Base-by-base conservation (phyloP, 148 eudicot genomes). In the Chenopodium formosanum region DNA sequence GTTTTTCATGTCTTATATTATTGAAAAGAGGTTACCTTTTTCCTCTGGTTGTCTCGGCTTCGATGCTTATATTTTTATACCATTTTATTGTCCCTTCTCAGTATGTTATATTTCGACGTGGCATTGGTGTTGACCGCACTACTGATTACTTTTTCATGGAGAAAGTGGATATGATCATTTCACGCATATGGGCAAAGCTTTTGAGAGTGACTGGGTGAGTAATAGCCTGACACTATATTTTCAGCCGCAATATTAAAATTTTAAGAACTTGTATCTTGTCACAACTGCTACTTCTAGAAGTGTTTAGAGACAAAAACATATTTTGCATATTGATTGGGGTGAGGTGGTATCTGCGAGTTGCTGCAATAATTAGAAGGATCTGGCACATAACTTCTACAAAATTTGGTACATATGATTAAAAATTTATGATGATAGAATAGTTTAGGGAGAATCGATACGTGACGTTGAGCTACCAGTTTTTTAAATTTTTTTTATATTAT, bases 71-170 rank as follows among this genome's bases (percentile, higher is more conserved):
- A 4, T 69, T 40, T 40, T 4, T 40, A 40, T 40, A 40, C 0
- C 7, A 9, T 10, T 52, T 2, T 56, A 2, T 78, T 66, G 8
- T 40, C 52, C 64, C 70, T 82, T 73, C 32, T 72, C 82, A 94
- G 99, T 94, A 94, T 69, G 82, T 96, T 40, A 96, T 96, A 86
- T 94, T 96, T 70, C 91, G 99, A 10, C 98, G 98, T 80, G 99
- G 99, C 85, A 92, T 92, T 89, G 99, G 99, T 79, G 88, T 94
- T 84, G 99, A 96, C 84, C 88, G 83, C 75, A 96, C 99, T 23
- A 90, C 90, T 68, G 94, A 91, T 81, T 94, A 80, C 89, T 96
- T 96, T 87, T 78, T 96, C 87, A 86, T 94, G 97, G 99, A 96
- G 89, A 96, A 96, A 87, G 90, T 94, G 79, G 99, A 96, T 80